Conservation (phyloP, 2,329 filamentous ascomycete genomes). For the Parasarocladium wereldwijsianum region DNA sequence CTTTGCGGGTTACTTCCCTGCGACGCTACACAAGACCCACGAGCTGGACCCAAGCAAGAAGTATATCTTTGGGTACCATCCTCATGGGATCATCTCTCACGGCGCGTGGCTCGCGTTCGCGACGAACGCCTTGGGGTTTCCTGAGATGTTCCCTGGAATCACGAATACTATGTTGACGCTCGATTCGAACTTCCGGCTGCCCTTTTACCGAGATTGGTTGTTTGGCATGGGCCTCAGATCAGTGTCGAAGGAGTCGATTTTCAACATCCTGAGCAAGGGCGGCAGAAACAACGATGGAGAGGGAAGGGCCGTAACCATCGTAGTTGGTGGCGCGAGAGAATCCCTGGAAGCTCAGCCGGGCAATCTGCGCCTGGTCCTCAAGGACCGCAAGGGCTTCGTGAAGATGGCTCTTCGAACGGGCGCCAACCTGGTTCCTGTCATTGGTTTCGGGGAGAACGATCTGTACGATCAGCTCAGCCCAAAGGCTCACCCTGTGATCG, state of each 20-base stretch:
- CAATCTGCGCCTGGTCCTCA: constrained; percentile 62
- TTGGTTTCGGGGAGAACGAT: constrained; percentile 92
- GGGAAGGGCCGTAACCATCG: constrained; percentile 93
- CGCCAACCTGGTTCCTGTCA: constrained; percentile 84
- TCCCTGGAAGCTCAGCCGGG: constrained; percentile 78
- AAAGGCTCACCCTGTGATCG: constrained; percentile 61
- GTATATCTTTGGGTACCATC: constrained; percentile 95
- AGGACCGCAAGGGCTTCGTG: constrained; percentile 78
- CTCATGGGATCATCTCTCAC: constrained; percentile 92
- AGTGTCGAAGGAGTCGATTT: constrained; percentile 82
- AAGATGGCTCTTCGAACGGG: constrained; percentile 84
- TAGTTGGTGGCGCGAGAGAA: constrained; percentile 83
- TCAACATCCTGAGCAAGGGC: constrained; percentile 71
- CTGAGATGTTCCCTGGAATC: constrained; percentile 80
- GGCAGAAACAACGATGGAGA: constrained; percentile 67
- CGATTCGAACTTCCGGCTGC: constrained; percentile 91
- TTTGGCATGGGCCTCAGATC: constrained; percentile 75
- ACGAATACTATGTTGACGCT: constrained; percentile 87
- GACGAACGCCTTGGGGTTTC: constrained; percentile 80
- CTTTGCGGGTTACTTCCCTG: constrained; percentile 88
- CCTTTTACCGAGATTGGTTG: constrained; percentile 90
- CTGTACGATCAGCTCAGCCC: constrained; percentile 82
- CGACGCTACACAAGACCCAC: constrained; percentile 71
- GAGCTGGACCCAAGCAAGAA: constrained; percentile 68
- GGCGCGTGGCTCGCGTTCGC: constrained; percentile 88